phyloP scores from a whole-genome alignment of 768 basidiomycete species.

The Lepiota subincarnata region DNA sequence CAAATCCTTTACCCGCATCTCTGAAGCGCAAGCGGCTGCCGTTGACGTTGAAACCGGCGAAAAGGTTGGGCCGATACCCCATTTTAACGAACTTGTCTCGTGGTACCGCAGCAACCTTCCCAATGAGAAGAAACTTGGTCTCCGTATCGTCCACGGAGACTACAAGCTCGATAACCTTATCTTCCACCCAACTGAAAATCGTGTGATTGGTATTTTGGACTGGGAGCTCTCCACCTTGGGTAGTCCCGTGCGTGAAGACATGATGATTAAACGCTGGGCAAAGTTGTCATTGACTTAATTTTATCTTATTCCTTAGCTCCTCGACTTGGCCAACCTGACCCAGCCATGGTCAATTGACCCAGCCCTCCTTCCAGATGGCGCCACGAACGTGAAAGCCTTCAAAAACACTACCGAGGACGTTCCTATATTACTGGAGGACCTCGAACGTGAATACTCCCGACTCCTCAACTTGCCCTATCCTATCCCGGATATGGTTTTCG shows the following conservation, averaged over 20 bases:
- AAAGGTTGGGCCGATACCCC: conserved; percentile 68
- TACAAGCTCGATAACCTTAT: conserved; percentile 98
- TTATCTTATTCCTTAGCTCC: conserved; percentile 43
- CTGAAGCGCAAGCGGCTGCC: conserved; percentile 68
- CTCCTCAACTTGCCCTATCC: conserved; percentile 67
- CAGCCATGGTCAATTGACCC: conserved; percentile 72
- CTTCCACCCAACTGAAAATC: conserved; percentile 89
- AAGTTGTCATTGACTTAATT: background rate
- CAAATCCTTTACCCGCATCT: conserved; percentile 80
- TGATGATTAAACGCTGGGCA: background rate
- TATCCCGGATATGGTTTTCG: conserved; percentile 74
- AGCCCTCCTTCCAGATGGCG: conserved; percentile 29
- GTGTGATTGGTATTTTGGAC: conserved; percentile 92
- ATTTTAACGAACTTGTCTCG: conserved; percentile 60
- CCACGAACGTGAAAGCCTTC: conserved; percentile 45
- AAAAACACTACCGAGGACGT: conserved; percentile 54
- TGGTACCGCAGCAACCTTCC: conserved; percentile 80
- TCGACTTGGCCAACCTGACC: conserved; percentile 88
- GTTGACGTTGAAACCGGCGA: conserved; percentile 61
- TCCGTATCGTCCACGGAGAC: conserved; percentile 94
- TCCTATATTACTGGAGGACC: conserved; percentile 62
- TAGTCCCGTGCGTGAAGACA: conserved; percentile 63
- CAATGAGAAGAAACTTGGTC: conserved; percentile 68
- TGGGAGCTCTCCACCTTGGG: conserved; percentile 98
- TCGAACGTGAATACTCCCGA: conserved; percentile 81